Base-by-base conservation (phyloP, 2,329 filamentous ascomycete genomes). In the Chaetothyriales sp. region DNA sequence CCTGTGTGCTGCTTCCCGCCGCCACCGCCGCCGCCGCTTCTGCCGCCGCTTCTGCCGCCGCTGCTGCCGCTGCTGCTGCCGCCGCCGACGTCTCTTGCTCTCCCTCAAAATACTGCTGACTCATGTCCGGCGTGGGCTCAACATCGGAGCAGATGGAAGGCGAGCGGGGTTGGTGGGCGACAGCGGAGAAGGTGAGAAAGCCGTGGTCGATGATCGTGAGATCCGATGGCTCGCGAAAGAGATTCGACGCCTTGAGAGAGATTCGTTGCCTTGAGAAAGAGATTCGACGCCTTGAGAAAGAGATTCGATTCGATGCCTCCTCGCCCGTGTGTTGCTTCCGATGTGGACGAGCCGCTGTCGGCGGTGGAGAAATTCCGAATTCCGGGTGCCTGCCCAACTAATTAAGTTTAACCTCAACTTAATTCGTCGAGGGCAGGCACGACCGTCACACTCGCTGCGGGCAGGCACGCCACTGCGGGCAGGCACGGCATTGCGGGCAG, bases 91-190 rank as follows among this genome's bases (percentile, higher is more conserved):
- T 28, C 44, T 20, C 22, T 20, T 18, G 47, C 7, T 49, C 47
- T 33, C 19, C 37, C n/a, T 49, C 22, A 47, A 29, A 29, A 29
- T 47, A 47, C 9, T 29, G 46, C 33, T 47, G 46, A 47, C 46
- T 47, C 46, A 47, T 47, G 6, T 29, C 33, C 20, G 22, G 22
- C 22, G 33, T 40, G 33, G 33, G 15, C 33, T 40, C 33, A 40
- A 40, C 33, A 40, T 40, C 33, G 33, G 33, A 40, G 33, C 33
- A 40, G 33, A 40, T 40, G 4, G 33, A 13, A 3, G 33, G 33
- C 10, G 33, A 40, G 10, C 33, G 33, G 33, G 33, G 10, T 13
- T 40, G 33, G 33, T 40, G 15, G 33, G 33, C 5, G 13, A 40
- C 33, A 15, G 8, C 8, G 15, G 33, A 40, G 33, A 13, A 40